A percentile compares a stretch with the other conserved stretches of the same genome.
Conservation (phyloP, 2,329 filamentous ascomycete genomes). For the Colletotrichum endophyticum region DNA sequence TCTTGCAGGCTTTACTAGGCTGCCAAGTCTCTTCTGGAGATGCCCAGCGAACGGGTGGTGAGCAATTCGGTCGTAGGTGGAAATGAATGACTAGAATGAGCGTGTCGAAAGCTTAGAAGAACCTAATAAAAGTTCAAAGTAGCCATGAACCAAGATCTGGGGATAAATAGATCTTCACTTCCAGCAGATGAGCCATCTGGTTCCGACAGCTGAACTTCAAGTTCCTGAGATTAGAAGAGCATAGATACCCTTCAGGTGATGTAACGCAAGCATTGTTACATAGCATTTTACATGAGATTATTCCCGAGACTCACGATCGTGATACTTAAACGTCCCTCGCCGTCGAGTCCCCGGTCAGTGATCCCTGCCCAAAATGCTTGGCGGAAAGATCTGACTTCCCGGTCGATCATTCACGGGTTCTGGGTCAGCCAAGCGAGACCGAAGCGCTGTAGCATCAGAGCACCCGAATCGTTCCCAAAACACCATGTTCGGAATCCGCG, state of each 20-base stretch:
- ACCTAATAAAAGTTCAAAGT: background rate
- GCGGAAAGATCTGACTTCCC: background rate
- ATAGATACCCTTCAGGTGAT: background rate
- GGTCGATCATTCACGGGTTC: background rate
- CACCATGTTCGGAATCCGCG: background rate
- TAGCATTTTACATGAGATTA: background rate
- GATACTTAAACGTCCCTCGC: background rate
- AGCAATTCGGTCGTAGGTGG: accelerated
- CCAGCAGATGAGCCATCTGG: background rate
- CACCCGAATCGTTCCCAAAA: background rate
- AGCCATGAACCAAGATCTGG: background rate
- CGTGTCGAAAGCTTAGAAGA: background rate
- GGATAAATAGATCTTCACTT: background rate
- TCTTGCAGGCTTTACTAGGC: background rate
- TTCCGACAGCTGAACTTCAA: accelerated
- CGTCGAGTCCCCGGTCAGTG: background rate
- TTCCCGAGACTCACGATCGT: background rate
- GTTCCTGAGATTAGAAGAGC: accelerated
- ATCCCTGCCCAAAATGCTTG: background rate
- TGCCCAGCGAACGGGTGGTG: accelerated
- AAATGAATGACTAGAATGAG: background rate
- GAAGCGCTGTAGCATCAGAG: background rate
- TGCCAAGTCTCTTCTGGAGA: background rate
- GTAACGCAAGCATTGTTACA: background rate
- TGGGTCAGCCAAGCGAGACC: background rate